phyloP scores from a whole-genome alignment of 176 grass and related monocot species.

The Luzula sylvatica region DNA sequence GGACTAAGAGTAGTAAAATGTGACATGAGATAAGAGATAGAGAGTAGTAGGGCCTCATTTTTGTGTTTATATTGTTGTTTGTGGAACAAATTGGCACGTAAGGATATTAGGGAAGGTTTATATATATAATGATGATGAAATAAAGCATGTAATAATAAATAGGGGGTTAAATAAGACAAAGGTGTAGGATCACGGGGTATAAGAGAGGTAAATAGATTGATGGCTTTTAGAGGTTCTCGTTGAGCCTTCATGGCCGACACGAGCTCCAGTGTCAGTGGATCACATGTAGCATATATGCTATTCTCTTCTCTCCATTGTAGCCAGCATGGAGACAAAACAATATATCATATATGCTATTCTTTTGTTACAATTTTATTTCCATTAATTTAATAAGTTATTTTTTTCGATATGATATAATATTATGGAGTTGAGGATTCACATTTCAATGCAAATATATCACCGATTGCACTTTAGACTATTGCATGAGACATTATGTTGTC shows the following conservation, averaged over 20 bases:
- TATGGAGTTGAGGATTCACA: no score
- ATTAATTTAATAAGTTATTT: no score
- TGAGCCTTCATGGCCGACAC: constrained; percentile 43
- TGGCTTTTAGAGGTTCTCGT: constrained; percentile 3
- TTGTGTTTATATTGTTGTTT: not conserved
- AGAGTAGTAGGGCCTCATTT: constrained; percentile 26
- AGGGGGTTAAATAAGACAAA: constrained; percentile 44
- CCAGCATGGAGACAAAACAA: not conserved
- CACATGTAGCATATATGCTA: constrained; percentile 39
- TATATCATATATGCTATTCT: no score
- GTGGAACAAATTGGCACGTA: constrained; percentile 13
- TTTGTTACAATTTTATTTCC: no score
- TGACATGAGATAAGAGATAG: constrained; percentile 5
- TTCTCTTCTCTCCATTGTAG: not conserved
- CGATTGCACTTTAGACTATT: no score
- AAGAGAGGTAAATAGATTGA: constrained; percentile 22
- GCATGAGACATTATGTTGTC: no score
- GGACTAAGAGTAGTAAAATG: constrained; percentile 12
- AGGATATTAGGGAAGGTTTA: not conserved
- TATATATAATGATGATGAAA: constrained; percentile 9
- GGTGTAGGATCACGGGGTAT: constrained; percentile 56
- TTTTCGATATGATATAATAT: no score
- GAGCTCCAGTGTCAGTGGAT: constrained; percentile 28
- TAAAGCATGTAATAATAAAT: not conserved
- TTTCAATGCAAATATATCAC: no score